Conservation (phyloP, 148 eudicot genomes). For the Arbutus unedo region DNA sequence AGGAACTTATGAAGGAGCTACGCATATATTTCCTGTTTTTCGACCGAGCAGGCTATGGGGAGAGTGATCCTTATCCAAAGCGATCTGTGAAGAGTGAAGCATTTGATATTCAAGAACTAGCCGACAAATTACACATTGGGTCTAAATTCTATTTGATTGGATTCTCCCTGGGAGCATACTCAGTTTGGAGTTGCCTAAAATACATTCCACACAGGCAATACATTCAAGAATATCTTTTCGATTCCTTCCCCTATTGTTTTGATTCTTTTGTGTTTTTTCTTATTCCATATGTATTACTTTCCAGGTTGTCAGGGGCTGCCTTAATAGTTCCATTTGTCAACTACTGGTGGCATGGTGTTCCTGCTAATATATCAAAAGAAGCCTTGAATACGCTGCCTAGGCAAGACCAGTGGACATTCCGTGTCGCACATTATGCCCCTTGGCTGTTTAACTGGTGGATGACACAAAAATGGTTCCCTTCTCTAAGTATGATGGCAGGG, state of each 20-base stretch:
- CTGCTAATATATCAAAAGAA: constrained; percentile 38
- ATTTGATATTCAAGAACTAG: constrained; percentile 74
- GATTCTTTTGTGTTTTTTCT: neutral
- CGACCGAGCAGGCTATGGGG: constrained; percentile 89
- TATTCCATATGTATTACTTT: neutral
- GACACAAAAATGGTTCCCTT: constrained; percentile 68
- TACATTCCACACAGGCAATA: constrained; percentile 75
- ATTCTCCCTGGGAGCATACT: constrained; percentile 61
- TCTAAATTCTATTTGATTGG: constrained; percentile 71
- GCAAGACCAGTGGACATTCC: constrained; percentile 53
- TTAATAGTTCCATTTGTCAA: constrained; percentile 64
- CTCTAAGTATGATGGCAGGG: constrained; percentile 36
- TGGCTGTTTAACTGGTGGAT: constrained; percentile 77
- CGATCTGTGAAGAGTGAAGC: constrained; percentile 72
- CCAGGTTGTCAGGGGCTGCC: constrained; percentile 71
- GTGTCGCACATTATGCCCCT: constrained; percentile 64
- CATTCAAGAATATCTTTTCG: neutral
- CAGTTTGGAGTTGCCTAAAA: constrained; percentile 64
- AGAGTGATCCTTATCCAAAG: constrained; percentile 76
- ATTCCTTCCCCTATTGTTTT: neutral
- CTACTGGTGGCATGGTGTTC: constrained; percentile 76
- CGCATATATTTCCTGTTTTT: constrained; percentile 49
- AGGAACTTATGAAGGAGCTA: constrained; percentile 58
- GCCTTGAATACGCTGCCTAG: constrained; percentile 31
- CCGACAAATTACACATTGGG: constrained; percentile 66